Evolutionary conservation across 495 filamentous ascomycete genomes (phyloP).

Genomic region (Podospora fimiseda): DNA sequence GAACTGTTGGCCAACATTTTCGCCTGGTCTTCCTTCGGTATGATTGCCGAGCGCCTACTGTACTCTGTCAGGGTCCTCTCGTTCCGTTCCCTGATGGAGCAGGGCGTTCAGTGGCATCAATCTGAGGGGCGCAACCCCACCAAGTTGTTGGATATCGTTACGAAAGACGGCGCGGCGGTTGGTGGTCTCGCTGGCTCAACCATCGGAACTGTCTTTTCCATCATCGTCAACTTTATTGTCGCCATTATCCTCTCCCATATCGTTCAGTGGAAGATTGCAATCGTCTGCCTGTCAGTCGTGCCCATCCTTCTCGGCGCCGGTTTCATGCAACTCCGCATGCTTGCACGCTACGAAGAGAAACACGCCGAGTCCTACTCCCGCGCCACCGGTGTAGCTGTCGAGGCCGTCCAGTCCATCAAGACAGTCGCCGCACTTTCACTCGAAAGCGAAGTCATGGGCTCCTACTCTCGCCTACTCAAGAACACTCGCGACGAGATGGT

Average conservation of each 20-base stretch:
- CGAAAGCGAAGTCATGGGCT: conserved; percentile 56
- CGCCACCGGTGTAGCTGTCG: conserved; percentile 74
- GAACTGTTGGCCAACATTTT: conserved; percentile 61
- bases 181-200: conserved; percentile 71
- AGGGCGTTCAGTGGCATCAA: conserved; percentile 85
- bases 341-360: conserved; percentile 63
- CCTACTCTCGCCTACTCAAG: conserved; percentile 43
- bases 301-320: conserved; percentile 72
- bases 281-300: conserved; percentile 72
- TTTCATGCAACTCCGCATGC: conserved; percentile 62
- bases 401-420: conserved; percentile 77
- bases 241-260: conserved; percentile 58
- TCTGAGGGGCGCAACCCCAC: conserved; percentile 70
- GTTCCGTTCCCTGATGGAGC: conserved; percentile 81
- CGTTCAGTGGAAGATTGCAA: conserved; percentile 79
- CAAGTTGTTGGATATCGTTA: conserved; percentile 70
- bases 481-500: conserved; percentile 13
- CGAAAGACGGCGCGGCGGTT: conserved; percentile 70
- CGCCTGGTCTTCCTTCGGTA: conserved; percentile 66
- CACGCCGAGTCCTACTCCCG: conserved; percentile 64
- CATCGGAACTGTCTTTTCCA: conserved; percentile 71
- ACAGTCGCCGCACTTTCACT: conserved; percentile 69
- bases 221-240: conserved; percentile 61
- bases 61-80: conserved; percentile 68
- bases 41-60: conserved; percentile 68